Evolutionary conservation across 768 basidiomycete genomes (phyloP).

Genomic region (Suillus weaverae): DNA sequence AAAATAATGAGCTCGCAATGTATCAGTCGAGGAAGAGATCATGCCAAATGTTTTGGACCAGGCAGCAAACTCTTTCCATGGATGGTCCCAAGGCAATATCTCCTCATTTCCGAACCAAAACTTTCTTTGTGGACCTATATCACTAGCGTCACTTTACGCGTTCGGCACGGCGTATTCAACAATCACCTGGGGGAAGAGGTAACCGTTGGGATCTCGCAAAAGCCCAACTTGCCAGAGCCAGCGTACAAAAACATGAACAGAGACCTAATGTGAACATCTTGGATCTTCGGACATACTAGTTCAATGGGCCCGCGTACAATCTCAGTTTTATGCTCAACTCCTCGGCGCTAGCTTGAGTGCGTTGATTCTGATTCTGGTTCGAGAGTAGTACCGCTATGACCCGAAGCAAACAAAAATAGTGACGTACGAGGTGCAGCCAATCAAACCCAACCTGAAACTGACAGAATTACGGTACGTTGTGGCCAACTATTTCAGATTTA

Average conservation of each 20-base stretch:
- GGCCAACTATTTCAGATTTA: too few species aligned
- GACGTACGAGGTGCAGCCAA: neutral
- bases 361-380: neutral
- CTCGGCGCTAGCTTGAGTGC: neutral
- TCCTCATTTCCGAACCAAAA: neutral
- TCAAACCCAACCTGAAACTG: too few species aligned
- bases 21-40: neutral
- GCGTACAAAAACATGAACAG: neutral
- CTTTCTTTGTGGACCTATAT: neutral
- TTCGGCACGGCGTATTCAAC: neutral
- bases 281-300: neutral
- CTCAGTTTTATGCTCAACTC: neutral
- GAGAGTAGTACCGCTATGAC: neutral
- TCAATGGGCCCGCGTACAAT: neutral
- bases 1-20: neutral
- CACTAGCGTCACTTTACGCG: neutral
- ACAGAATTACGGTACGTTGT: too few species aligned
- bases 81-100: neutral
- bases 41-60: neutral
- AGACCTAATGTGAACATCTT: neutral
- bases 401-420: neutral
- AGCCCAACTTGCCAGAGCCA: neutral
- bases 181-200: neutral
- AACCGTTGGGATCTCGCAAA: neutral
- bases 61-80: neutral